Conservation (phyloP, 2,329 filamentous ascomycete species). For the Didymella glomerata region DNA sequence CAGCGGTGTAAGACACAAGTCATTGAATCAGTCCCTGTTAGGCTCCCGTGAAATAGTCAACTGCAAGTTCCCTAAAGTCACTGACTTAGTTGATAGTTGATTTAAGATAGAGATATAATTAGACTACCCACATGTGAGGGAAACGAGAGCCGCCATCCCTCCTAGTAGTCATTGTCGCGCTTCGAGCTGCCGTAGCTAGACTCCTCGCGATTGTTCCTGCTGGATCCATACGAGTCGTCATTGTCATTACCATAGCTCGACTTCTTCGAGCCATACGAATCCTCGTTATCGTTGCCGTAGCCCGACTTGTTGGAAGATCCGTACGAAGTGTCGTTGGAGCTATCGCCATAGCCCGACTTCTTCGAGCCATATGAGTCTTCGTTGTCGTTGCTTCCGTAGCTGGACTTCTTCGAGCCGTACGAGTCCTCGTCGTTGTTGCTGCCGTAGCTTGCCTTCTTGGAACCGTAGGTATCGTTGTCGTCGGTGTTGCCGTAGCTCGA, state of each 20-base stretch:
- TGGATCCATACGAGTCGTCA: conserved; percentile 5
- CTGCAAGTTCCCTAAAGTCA: too few relatives aligned
- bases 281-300: conserved; percentile 7
- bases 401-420: conserved; percentile 1
- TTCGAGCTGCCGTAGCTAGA: conserved; percentile 11
- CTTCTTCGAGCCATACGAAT: conserved; percentile 10
- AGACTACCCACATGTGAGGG: not conserved
- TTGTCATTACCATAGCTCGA: conserved; percentile 4
- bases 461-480: not conserved
- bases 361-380: not conserved
- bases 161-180: conserved; percentile 19
- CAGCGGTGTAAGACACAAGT: too few relatives aligned
- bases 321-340: not conserved
- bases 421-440: conserved; percentile 4
- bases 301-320: conserved; percentile 9
- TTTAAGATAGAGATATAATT: not conserved
- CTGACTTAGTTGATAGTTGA: too few relatives aligned
- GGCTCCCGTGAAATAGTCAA: too few relatives aligned
- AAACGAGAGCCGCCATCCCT: not conserved
- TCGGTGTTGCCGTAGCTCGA: conserved; percentile 4
- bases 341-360: conserved; percentile 2
- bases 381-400: not conserved
- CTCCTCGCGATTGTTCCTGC: conserved; percentile 2
- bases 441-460: conserved; percentile 11
- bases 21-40: too few relatives aligned